Evolutionary conservation across 2,329 filamentous ascomycete genomes (phyloP).

Genomic region (Penicillium polonicum): DNA sequence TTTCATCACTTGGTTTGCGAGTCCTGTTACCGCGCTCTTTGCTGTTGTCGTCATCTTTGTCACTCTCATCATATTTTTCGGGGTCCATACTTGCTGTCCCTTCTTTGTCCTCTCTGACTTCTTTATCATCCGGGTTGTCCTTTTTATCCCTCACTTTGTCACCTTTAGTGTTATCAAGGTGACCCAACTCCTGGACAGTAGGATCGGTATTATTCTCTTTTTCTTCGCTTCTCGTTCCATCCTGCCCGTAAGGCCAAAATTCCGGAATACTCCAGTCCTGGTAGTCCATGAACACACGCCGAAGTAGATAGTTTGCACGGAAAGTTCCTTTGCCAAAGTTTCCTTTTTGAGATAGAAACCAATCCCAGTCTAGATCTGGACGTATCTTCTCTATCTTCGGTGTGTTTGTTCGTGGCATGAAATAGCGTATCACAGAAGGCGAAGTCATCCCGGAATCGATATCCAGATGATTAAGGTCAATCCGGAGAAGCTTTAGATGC

Average conservation of each 20-base stretch:
- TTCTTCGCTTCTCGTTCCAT: background rate
- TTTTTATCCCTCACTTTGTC: background rate
- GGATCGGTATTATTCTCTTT: fast-evolving
- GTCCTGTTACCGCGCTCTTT: background rate
- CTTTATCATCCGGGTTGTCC: background rate
- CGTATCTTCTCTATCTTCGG: background rate
- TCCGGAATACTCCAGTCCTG: background rate
- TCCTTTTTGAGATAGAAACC: background rate
- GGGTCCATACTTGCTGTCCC: background rate
- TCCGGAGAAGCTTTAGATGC: background rate
- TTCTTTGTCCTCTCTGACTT: background rate
- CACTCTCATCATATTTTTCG: background rate
- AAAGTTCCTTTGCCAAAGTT: background rate
- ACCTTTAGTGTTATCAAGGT: background rate
- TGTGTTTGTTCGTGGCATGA: background rate
- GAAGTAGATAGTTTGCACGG: background rate
- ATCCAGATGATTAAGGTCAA: background rate
- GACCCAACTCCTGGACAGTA: background rate
- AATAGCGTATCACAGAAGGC: background rate
- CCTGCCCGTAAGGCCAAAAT: background rate
- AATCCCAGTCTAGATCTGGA: background rate
- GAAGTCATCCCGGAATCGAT: background rate
- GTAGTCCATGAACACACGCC: background rate
- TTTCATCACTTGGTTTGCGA: background rate
- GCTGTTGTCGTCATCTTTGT: background rate